Evolutionary conservation across 139 green algal species (phyloP).

Genomic region (Chlamydomonas asymmetrica): DNA sequence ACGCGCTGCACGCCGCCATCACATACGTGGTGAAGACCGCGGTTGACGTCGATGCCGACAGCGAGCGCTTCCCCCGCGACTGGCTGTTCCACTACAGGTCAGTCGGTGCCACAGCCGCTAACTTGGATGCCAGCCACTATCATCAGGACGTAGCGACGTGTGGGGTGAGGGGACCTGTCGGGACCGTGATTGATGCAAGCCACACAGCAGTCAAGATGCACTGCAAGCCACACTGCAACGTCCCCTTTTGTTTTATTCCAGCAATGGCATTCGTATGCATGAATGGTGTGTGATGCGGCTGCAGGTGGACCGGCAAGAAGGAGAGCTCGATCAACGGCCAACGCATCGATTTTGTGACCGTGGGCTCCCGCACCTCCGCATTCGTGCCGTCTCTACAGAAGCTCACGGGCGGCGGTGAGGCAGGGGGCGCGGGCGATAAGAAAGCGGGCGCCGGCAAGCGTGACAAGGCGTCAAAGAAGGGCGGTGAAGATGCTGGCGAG

Average conservation of each 20-base stretch:
- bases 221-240: too few relatives aligned
- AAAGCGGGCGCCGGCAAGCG: neutral
- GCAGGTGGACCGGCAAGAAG: constrained; percentile 66
- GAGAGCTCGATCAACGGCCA: constrained; percentile 39
- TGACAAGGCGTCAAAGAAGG: neutral
- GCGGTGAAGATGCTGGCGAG: neutral
- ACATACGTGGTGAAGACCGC: constrained; percentile 59
- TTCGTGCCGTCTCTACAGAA: constrained; percentile 82
- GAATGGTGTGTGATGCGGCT: constrained; percentile 6
- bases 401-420: constrained; percentile 15
- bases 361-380: constrained; percentile 73
- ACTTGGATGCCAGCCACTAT: too few relatives aligned
- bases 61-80: constrained; percentile 51
- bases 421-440: neutral
- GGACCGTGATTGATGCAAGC: too few relatives aligned
- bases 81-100: constrained; percentile 90
- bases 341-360: constrained; percentile 68
- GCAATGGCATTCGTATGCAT: too few relatives aligned
- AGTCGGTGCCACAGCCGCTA: too few relatives aligned
- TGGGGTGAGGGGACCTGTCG: too few relatives aligned
- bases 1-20: constrained; percentile 38
- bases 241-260: too few relatives aligned
- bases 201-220: neutral
- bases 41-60: constrained; percentile 61
- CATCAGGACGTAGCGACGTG: too few relatives aligned